These are phyloP conservation scores for Heritiera littoralis DNA, from an alignment of 345 rosid species.

Conservation along the genomic window DNA sequence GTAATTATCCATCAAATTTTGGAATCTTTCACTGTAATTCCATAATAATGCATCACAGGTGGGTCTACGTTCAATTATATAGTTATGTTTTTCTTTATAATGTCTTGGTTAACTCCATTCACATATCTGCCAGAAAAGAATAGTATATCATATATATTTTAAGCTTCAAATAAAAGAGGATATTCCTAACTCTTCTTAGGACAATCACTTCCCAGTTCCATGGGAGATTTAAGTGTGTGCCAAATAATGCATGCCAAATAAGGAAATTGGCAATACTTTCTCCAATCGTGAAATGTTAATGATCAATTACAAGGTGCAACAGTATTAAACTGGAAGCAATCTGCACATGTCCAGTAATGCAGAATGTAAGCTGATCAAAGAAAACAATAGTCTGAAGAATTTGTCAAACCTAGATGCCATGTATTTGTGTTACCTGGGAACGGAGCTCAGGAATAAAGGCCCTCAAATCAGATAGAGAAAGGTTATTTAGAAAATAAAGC, in stretches of 20 bases:
- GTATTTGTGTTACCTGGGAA: constrained; percentile 67
- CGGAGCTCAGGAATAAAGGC: constrained; percentile 74
- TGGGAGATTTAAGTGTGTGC: background rate
- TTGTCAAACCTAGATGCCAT: background rate
- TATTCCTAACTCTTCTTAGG: background rate
- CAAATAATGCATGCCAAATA: background rate
- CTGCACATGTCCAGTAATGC: background rate
- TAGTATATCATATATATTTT: background rate
- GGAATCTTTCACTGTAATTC: background rate
- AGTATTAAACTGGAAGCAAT: background rate
- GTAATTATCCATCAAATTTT: background rate
- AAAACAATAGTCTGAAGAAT: background rate
- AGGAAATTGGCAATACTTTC: background rate
- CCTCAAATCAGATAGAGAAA: constrained; percentile 72
- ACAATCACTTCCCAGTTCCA: constrained; percentile 1
- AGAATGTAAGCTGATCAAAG: constrained; percentile 1
- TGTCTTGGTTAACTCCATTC: background rate
- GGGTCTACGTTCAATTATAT: background rate
- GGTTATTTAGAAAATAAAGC: constrained; percentile 53
- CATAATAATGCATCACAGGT: background rate
- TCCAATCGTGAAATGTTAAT: constrained; percentile 5
- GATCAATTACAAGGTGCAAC: background rate
- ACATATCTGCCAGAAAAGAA: background rate
- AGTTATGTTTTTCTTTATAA: background rate
- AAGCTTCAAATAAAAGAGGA: background rate